Conservation (phyloP, 1,284 basidiomycete genomes). For the Fomitopsis betulina region DNA sequence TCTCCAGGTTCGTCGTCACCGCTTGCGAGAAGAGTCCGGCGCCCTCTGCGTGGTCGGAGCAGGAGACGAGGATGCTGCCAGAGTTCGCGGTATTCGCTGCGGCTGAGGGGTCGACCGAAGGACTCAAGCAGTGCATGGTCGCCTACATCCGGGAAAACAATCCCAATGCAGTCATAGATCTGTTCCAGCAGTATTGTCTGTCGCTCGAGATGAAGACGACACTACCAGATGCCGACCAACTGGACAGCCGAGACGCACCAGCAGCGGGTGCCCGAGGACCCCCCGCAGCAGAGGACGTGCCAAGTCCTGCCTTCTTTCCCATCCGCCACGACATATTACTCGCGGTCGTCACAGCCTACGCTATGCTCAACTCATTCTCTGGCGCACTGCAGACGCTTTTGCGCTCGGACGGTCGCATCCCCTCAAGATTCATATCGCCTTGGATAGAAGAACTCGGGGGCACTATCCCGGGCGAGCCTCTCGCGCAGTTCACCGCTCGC, state of each 20-base stretch:
- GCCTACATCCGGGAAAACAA: conserved; percentile 38
- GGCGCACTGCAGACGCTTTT: conserved; percentile 44
- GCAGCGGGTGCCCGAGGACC: background rate
- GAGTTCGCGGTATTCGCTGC: conserved; percentile 47
- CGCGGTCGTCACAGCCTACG: conserved; percentile 52
- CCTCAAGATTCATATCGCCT: conserved; percentile 26
- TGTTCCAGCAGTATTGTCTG: conserved; percentile 41
- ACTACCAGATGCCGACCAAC: conserved; percentile 6
- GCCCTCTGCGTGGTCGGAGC: conserved; percentile 20
- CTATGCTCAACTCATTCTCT: conserved; percentile 48
- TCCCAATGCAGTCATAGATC: conserved; percentile 35
- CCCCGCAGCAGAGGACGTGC: background rate
- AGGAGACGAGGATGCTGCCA: conserved; percentile 31
- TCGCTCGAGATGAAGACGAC: conserved; percentile 8
- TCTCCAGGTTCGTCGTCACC: conserved; percentile 33
- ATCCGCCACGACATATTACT: conserved; percentile 39
- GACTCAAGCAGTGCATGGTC: conserved; percentile 48
- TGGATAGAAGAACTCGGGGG: conserved; percentile 37
- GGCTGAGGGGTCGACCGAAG: conserved; percentile 36
- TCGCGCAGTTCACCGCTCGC: conserved; percentile 39
- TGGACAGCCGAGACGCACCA: background rate
- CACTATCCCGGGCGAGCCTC: conserved; percentile 31
- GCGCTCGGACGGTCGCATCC: conserved; percentile 33
- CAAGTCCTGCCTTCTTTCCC: background rate
- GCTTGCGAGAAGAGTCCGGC: conserved; percentile 21